Percentiles rank a stretch among this genome's conserved stretches.
Evolutionary conservation across 495 filamentous ascomycete genomes (phyloP).

Genomic region (Penicillium canescens): DNA sequence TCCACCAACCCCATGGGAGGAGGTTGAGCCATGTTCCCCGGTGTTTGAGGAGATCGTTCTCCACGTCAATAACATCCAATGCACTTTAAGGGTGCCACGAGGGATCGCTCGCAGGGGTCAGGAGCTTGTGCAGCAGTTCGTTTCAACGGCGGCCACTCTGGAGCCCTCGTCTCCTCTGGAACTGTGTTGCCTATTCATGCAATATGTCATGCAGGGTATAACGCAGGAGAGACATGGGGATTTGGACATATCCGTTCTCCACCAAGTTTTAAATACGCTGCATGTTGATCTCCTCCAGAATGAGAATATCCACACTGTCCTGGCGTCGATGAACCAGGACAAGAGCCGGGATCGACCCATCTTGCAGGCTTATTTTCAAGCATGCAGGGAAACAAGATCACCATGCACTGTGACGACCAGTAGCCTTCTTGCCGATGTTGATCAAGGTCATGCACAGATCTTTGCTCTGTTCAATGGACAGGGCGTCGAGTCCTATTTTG

Average conservation of each 20-base stretch:
- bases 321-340: background rate
- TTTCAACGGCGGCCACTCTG: background rate
- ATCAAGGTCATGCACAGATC: background rate
- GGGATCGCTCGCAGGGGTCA: background rate
- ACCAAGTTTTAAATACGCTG: background rate
- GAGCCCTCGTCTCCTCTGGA: background rate
- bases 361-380: background rate
- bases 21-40: background rate
- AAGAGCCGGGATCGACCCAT: background rate
- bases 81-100: background rate
- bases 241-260: background rate
- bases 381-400: background rate
- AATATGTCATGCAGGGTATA: background rate
- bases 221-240: background rate
- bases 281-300: background rate
- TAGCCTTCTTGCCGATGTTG: background rate
- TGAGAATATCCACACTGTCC: background rate
- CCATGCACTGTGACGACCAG: background rate
- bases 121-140: background rate
- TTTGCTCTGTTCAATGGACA: slow-evolving; percentile 1
- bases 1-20: background rate
- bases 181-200: slow-evolving; percentile 1
- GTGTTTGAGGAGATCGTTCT: background rate
- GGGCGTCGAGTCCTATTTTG: background rate
- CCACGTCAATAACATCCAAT: background rate